These are phyloP conservation scores for Ceriops tagal DNA, from an alignment of 345 rosid genomes.

Conservation along the genomic window DNA sequence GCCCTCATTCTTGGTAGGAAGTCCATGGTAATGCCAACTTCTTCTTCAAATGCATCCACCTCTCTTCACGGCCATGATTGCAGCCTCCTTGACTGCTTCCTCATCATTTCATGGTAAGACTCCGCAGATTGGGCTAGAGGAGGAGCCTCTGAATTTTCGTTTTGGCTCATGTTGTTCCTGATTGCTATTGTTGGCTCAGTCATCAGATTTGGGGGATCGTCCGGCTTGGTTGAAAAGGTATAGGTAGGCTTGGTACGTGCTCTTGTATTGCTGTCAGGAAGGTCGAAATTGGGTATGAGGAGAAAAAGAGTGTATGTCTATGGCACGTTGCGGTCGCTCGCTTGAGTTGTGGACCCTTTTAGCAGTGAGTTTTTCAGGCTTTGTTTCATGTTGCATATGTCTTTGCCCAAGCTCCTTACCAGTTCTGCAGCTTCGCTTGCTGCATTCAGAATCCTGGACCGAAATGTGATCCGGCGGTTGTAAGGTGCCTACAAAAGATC, in stretches of 20 bases:
- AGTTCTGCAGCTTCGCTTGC: conserved; percentile 53
- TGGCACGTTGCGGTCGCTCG: conserved; percentile 43
- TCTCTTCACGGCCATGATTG: conserved; percentile 63
- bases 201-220: conserved; percentile 12
- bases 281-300: conserved; percentile 32
- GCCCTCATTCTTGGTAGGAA: conserved; percentile 46
- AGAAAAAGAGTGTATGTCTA: conserved; percentile 51
- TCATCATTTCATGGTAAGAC: conserved; percentile 50
- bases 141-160: neutral
- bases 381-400: conserved; percentile 44
- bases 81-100: conserved; percentile 53
- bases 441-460: conserved; percentile 44
- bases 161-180: conserved; percentile 4
- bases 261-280: conserved; percentile 28
- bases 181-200: conserved; percentile 10
- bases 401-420: conserved; percentile 47
- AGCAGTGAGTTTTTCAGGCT: conserved; percentile 34
- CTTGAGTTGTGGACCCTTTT: conserved; percentile 46
- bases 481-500: conserved; percentile 45
- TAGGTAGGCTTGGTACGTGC: conserved; percentile 22
- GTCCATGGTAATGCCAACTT: conserved; percentile 27
- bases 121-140: conserved; percentile 25
- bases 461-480: conserved; percentile 46
- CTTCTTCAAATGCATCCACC: conserved; percentile 53
- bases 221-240: conserved; percentile 14